Evolutionary conservation across 2,329 filamentous ascomycete species (phyloP).

Genomic region (Tolypocladium inflatum): DNA sequence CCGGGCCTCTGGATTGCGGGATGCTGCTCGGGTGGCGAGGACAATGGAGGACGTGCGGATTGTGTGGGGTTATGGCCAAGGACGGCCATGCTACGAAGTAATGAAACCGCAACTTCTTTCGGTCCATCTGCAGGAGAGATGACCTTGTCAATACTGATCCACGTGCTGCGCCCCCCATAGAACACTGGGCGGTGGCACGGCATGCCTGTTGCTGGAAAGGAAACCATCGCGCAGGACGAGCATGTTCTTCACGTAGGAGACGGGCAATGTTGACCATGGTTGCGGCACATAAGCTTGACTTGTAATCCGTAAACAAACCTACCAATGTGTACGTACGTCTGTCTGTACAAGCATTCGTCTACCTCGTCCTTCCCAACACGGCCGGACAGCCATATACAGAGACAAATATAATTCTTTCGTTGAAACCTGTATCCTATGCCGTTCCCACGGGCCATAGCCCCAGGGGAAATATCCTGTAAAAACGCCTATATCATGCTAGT

Average conservation of each 20-base stretch:
- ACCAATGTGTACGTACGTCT: background rate
- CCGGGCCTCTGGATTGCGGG: background rate
- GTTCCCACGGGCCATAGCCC: background rate
- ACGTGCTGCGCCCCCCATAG: no score
- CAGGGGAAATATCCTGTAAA: background rate
- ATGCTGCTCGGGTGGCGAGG: background rate
- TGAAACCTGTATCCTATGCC: background rate
- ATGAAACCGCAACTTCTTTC: background rate
- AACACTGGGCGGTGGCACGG: no score
- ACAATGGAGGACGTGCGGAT: background rate
- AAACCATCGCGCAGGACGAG: no score
- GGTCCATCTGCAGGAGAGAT: background rate
- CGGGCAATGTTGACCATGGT: background rate
- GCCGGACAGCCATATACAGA: background rate
- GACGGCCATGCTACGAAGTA: background rate
- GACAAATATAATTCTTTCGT: background rate
- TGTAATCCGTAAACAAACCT: background rate
- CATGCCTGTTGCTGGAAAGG: no score
- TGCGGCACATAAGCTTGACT: background rate
- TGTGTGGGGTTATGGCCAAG: background rate
- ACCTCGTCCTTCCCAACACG: background rate
- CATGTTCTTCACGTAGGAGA: no score
- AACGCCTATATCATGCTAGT: slow-evolving; percentile 2
- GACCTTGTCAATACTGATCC: no score
- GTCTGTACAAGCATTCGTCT: background rate